Conservation (phyloP, 2,329 filamentous ascomycete genomes). For the Sporothrix brasiliensis region DNA sequence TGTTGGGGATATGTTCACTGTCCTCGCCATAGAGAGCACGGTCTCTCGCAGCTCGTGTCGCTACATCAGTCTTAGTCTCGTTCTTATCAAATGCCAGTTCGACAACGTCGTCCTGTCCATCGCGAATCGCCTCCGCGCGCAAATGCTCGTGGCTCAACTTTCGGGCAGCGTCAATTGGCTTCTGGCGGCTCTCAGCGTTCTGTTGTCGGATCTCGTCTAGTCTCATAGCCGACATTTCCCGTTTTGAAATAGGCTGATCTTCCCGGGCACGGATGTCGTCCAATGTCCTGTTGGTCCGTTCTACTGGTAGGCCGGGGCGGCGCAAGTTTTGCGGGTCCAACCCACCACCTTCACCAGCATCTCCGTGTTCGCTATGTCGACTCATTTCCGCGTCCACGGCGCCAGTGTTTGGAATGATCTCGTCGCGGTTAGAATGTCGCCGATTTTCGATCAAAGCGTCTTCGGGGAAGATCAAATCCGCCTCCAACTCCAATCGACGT, state of each 20-base stretch:
- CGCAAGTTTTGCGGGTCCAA: not conserved
- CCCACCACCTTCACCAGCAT: too few relatives aligned
- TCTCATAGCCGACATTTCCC: conserved; percentile 53
- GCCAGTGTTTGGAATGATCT: not conserved
- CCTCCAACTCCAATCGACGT: conserved; percentile 38
- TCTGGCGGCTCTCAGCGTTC: conserved; percentile 49
- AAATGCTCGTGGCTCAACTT: conserved; percentile 40
- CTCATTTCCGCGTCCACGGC: not conserved
- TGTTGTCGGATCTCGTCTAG: conserved; percentile 58
- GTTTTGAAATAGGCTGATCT: conserved; percentile 49
- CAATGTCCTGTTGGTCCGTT: conserved; percentile 49
- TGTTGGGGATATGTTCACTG: conserved; percentile 46
- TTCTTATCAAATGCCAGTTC: not conserved
- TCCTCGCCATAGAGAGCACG: conserved; percentile 30
- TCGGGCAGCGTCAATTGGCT: conserved; percentile 40
- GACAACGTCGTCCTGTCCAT: not conserved
- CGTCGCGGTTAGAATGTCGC: conserved; percentile 1
- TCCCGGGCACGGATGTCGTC: conserved; percentile 54
- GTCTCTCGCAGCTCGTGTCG: conserved; percentile 20
- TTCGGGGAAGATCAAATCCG: conserved; percentile 35
- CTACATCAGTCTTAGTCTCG: conserved; percentile 15
- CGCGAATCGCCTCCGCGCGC: conserved; percentile 10
- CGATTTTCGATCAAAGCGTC: conserved; percentile 25
- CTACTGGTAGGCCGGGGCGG: conserved; percentile 29
- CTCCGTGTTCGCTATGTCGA: conserved; percentile 33